Base-by-base conservation (phyloP, 2,329 filamentous ascomycete genomes). In the Sporothrix inflata region DNA sequence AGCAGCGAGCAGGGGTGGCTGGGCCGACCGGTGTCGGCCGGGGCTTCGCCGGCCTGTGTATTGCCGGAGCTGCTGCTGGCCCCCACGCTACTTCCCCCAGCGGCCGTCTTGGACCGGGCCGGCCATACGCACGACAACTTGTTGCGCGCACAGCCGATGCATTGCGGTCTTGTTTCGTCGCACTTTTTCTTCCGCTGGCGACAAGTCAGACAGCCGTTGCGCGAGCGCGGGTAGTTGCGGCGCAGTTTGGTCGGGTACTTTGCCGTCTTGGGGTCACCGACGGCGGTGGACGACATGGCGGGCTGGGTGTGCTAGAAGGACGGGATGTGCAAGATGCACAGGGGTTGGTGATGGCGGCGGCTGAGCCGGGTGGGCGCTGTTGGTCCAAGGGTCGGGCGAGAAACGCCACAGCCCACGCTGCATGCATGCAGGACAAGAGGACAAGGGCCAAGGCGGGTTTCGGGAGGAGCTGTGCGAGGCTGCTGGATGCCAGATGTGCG, bases 181-280 rank as follows among this genome's bases (percentile, higher is more conserved):
- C 75, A 76, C 74, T 76, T 76, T 14, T 76, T 76, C 70, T 75
- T 75, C 8, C 75, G 70, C 69, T 75, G 75, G 1, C 75, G 75
- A 30, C 75, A 76, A 0, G 75, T 73, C 45, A 76, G 34, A 45
- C 75, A 76, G 60, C 75, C 75, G 14, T 51, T 73, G 30, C 74
- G 73, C 2, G 75, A 75, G 1, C 75, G 71, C 12, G 75, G 73
- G 12, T 74, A 73, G 55, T 76, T 74, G 12, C 73, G 74, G 57
- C 75, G 73, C 55, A 73, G 70, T 65, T 76, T 76, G 24, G 75
- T 76, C n/a, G 75, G 75, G 40, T 70, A 76, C 65, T 74, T 75
- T 51, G 75, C 75, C 40, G 73, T 45, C 49, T 69, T 72, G 7
- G 61, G 47, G 8, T 34, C 57, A 49, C n/a, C 53, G 49, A 51